Evolutionary conservation across 164 flowering plant genomes (phyloP), one percentile per base, ranked within the genome.

Genomic region (Echeveria elegans): DNA sequence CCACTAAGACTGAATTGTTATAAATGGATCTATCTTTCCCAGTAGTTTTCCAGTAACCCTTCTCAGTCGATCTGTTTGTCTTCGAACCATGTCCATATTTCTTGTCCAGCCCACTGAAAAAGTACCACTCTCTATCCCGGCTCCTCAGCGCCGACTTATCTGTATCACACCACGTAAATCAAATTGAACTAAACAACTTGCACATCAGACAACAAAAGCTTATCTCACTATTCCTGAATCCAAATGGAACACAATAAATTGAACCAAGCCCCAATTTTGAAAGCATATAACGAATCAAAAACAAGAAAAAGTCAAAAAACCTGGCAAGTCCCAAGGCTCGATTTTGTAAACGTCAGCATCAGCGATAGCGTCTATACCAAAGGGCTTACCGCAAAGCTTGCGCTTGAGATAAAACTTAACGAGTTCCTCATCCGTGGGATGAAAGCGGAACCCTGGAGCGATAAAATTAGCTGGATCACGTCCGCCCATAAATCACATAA

Each of bases 21-120:
- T 59, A 61, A 26, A 80, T 74, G 15, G 76, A 59, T 67, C 80
- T 65, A 61, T 78, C 81, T 64, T 78, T 80, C 26, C 83, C 81
- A 0, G 81, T 78, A 30, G 81, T 80, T 70, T 80, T 80, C 83
- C 83, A 80, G 73, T 80, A 80, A 1, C 81, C 83, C 50, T 61
- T 66, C n/a, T 76, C 79, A 0, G 83, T 80, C 15, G 83, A 80
- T 5, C 83, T 71, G 60, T 80, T 80, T 6, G 83, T 80, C 68
- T 67, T 76, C n/a, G 75, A 69, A 29, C 83, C 81, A 50, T 74
- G 73, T 1, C 81, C 80, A 59, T 80, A 76, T 71, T 80, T 80
- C 78, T 71, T 80, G 60, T 80, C 83, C 47, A 80, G 74, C 4
- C 53, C 70, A 63, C 83, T 80, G 69, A 80, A 80, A 48, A 78